These are phyloP conservation scores for Chaetothyriales sp. DNA, from an alignment of 2,329 filamentous ascomycete genomes.

Conservation along the genomic window DNA sequence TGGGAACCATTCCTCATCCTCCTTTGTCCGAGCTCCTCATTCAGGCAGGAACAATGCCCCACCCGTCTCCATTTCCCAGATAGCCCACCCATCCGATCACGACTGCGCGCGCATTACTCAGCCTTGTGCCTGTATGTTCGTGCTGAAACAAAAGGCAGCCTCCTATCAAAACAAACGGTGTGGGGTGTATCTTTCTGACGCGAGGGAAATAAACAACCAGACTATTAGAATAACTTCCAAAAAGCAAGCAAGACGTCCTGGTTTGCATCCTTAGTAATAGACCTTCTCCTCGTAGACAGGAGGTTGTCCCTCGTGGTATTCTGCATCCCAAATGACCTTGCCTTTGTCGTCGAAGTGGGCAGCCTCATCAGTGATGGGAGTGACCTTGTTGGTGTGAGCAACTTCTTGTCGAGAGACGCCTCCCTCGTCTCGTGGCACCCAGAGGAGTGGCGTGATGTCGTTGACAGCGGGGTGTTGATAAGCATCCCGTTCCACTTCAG, in stretches of 20 bases:
- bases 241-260: not conserved
- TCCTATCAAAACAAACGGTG: not conserved
- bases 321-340: slow-evolving; percentile 45
- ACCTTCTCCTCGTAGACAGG: slow-evolving; percentile 48
- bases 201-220: not conserved
- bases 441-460: slow-evolving; percentile 54
- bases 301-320: slow-evolving; percentile 36
- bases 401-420: slow-evolving; percentile 69
- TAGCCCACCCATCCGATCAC: not conserved
- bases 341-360: slow-evolving; percentile 59
- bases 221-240: not conserved
- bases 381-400: slow-evolving; percentile 54
- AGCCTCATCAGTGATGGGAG: slow-evolving; percentile 69
- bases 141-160: not conserved
- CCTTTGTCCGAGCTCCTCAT: too few relatives aligned
- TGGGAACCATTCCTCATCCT: too few relatives aligned
- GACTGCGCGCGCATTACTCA: not conserved
- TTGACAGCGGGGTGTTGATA: slow-evolving; percentile 61
- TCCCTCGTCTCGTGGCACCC: slow-evolving; percentile 65
- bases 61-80: not conserved
- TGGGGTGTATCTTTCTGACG: not conserved
- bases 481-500: slow-evolving; percentile 50
- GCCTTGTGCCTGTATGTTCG: not conserved
- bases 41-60: too few relatives aligned
- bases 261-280: slow-evolving; percentile 28